A percentile compares a stretch with the other conserved stretches of the same genome.
Conservation (phyloP, 1,284 basidiomycete species). For the Ceratobasidium sp. region DNA sequence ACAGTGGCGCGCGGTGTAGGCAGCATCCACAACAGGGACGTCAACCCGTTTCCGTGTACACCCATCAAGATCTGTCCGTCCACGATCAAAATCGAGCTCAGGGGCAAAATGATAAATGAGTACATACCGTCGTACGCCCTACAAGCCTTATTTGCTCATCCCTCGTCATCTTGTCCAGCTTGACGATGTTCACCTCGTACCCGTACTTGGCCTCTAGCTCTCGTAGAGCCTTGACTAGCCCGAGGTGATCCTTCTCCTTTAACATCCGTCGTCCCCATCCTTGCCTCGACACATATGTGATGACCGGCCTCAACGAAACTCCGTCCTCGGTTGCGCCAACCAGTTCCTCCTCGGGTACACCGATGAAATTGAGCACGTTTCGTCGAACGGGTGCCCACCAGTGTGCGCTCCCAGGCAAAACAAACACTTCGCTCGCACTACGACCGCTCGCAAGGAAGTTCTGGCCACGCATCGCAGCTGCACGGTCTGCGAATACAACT, state of each 20-base stretch:
- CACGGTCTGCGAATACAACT: constrained; percentile 84
- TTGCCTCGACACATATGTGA: constrained; percentile 89
- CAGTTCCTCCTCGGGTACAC: constrained; percentile 34
- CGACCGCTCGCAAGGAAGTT: constrained; percentile 78
- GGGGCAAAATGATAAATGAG: constrained; percentile 33
- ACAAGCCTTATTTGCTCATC: constrained; percentile 83
- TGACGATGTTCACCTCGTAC: constrained; percentile 87
- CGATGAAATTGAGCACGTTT: constrained; percentile 47
- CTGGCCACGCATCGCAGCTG: constrained; percentile 79
- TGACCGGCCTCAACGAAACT: constrained; percentile 64
- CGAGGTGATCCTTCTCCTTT: constrained; percentile 58
- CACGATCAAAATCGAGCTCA: constrained; percentile 1
- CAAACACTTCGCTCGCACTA: constrained; percentile 79
- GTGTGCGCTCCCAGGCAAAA: constrained; percentile 75
- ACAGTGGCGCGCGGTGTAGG: constrained; percentile 74
- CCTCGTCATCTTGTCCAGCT: constrained; percentile 82
- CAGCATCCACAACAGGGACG: constrained; percentile 82
- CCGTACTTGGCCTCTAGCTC: constrained; percentile 77
- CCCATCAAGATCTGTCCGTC: constrained; percentile 74
- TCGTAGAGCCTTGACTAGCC: constrained; percentile 61
- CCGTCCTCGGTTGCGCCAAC: constrained; percentile 63
- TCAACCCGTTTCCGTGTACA: constrained; percentile 85
- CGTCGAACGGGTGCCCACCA: constrained; percentile 49
- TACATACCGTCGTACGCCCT: constrained; percentile 80
- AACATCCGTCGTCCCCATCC: constrained; percentile 81